Base-by-base conservation (phyloP, 768 basidiomycete species). In the Kwoniella shandongensis region DNA sequence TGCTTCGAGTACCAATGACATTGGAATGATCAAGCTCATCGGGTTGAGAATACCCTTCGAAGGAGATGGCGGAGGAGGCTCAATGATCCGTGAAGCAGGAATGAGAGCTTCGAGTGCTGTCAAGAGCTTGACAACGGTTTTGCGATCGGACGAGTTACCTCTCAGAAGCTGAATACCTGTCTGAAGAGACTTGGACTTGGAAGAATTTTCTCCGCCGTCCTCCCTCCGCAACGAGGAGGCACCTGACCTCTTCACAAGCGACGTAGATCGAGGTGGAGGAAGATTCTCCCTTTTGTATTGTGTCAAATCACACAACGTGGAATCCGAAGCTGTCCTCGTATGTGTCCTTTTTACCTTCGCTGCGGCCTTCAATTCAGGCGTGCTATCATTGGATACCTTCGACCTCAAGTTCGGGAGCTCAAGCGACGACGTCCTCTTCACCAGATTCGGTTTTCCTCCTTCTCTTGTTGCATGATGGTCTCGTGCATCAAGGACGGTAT, bases 1-100 rank as follows among this genome's bases (percentile, higher is more conserved):
- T 1, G 64, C 62, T 53, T 72, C 70, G 15, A 72, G 57, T 17
- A 69, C 52, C 42, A 69, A 51, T 2, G 70, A 48, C 10, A 67
- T 40, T 13, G 65, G 65, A 1, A 55, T 45, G 15, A 72, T 49
- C 8, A 72, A 54, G 15, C 40, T 57, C 2, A 51, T 26, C 17
- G 67, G 63, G 29, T 62, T 25, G 13, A 72, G 49, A 7, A 36
- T 25, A 2, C 53, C 27, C 8, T 54, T 51, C 26, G 41, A 47
- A 20, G 65, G 42, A 10, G 50, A 25, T 18, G 58, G 49, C 18
- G 47, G 35, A 3, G 54, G 45, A 3, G 45, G 51, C 4, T 41
- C 42, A n/a, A 17, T 11, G 4, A 44, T 32, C 23, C 61, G 17
- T 20, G 40, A 23, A 26, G 35, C 39, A 3, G 59, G 63, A 5